These are phyloP conservation scores for Geopyxis carbonaria DNA, from an alignment of 495 filamentous ascomycete species.

Conservation along the genomic window DNA sequence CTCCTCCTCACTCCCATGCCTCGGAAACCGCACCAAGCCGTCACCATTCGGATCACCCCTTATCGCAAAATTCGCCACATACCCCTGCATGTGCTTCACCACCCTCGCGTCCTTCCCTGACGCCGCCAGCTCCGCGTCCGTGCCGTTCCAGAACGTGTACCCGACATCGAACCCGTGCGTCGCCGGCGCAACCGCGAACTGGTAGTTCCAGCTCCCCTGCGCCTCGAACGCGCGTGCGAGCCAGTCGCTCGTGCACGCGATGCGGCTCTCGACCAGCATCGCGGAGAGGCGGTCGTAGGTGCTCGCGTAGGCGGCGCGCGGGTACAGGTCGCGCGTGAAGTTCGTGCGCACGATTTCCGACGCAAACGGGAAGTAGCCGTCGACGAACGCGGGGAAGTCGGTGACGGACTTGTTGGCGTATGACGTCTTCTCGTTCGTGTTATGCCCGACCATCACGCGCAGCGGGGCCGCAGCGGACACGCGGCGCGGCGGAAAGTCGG, in stretches of 20 bases:
- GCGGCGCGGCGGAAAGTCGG: conserved; percentile 9
- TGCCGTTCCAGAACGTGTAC: conserved; percentile 8
- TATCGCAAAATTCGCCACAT: not conserved
- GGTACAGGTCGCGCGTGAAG: conserved; percentile 7
- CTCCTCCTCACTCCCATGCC: no score
- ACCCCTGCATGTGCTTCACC: conserved; percentile 1
- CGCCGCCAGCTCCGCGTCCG: not conserved
- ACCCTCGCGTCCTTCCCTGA: not conserved
- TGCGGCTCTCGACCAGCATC: conserved; percentile 7
- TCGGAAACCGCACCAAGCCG: no score
- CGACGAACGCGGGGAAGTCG: no score
- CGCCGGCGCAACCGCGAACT: conserved; percentile 1
- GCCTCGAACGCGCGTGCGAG: conserved; percentile 5
- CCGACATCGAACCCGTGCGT: conserved; percentile 6
- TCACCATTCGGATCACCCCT: conserved; percentile 6
- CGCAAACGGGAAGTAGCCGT: no score
- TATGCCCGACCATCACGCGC: no score
- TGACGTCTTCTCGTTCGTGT: conserved; percentile 6
- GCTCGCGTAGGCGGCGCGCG: not conserved
- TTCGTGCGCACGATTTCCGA: no score
- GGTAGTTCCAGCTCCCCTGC: not conserved
- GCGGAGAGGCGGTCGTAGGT: not conserved
- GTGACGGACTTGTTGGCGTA: not conserved
- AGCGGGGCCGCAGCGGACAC: no score
- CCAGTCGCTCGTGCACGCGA: conserved; percentile 6